phyloP scores from a whole-genome alignment of 805 yeast genomes.

The Maudiozyma serrabonitensis region DNA sequence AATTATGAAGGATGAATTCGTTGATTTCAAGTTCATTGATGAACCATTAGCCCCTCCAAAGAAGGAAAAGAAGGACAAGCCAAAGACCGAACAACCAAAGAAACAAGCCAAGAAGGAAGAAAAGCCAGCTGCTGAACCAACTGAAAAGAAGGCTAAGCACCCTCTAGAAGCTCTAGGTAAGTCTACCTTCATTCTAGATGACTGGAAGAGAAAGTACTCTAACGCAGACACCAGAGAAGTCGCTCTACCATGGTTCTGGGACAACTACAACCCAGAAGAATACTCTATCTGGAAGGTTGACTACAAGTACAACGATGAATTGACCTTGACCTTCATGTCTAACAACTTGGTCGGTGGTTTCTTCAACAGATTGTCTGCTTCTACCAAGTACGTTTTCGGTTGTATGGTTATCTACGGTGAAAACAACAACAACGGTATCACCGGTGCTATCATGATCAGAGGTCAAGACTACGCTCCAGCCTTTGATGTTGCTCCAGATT shows the following conservation, averaged over 20 bases:
- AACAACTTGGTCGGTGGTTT: constrained; percentile 97
- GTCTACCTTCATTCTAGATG: constrained; percentile 62
- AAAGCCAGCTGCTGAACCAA: constrained; percentile 33
- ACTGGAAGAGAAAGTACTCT: constrained; percentile 94
- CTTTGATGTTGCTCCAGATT: constrained; percentile 97
- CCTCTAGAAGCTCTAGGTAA: constrained; percentile 81
- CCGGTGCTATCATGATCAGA: constrained; percentile 90
- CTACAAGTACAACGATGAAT: constrained; percentile 96
- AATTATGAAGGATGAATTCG: constrained; percentile 38
- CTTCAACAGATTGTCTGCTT: constrained; percentile 88
- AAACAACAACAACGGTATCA: constrained; percentile 95
- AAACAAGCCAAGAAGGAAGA: constrained; percentile 16
- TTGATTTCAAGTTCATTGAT: constrained; percentile 48
- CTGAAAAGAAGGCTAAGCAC: constrained; percentile 73
- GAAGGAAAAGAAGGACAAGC: constrained; percentile 43
- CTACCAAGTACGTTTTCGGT: constrained; percentile 92
- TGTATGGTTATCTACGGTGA: constrained; percentile 92
- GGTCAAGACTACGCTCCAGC: constrained; percentile 90
- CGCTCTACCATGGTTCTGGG: constrained; percentile 98
- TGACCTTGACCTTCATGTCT: constrained; percentile 95
- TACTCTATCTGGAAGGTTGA: constrained; percentile 93
- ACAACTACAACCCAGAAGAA: constrained; percentile 81
- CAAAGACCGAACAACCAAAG: constrained; percentile 22
- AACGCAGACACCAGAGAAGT: constrained; percentile 92
- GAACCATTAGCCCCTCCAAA: constrained; percentile 58